phyloP scores from a whole-genome alignment of 441 rosid species.

The Corymbia citriodora region DNA sequence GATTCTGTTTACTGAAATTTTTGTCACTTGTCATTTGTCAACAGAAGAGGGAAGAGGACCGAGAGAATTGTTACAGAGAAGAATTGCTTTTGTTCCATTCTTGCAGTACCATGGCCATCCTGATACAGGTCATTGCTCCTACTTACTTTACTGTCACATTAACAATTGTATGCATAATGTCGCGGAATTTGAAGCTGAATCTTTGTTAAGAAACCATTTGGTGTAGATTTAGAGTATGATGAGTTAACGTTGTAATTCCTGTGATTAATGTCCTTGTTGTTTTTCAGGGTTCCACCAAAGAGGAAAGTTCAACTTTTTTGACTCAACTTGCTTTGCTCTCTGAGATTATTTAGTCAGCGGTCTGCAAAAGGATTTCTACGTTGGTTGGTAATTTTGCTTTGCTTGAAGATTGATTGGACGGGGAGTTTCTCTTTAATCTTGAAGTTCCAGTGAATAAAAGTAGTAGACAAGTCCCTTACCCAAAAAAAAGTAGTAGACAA shows the following conservation, averaged over 20 bases:
- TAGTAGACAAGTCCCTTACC: too few relatives aligned
- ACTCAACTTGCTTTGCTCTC: background rate
- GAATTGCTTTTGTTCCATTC: background rate
- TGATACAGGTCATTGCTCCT: background rate
- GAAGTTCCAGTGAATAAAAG: background rate
- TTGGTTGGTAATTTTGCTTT: background rate
- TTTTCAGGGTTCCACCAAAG: background rate
- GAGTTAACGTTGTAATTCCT: background rate
- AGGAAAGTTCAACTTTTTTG: background rate
- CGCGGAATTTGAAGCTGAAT: background rate
- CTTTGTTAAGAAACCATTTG: background rate
- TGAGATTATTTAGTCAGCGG: background rate
- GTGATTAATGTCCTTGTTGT: background rate
- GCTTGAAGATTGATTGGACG: background rate
- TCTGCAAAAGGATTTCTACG: background rate
- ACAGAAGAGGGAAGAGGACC: conserved; percentile 6
- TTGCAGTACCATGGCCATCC: background rate
- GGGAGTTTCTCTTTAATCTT: background rate
- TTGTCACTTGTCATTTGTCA: background rate
- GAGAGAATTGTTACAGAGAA: background rate
- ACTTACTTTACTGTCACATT: background rate
- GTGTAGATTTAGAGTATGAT: background rate
- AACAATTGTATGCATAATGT: background rate
- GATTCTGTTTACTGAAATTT: background rate
- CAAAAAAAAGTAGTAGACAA: background rate